Base-by-base conservation (phyloP, 2,329 filamentous ascomycete species). In the Aspergillus ochraceoroseus region DNA sequence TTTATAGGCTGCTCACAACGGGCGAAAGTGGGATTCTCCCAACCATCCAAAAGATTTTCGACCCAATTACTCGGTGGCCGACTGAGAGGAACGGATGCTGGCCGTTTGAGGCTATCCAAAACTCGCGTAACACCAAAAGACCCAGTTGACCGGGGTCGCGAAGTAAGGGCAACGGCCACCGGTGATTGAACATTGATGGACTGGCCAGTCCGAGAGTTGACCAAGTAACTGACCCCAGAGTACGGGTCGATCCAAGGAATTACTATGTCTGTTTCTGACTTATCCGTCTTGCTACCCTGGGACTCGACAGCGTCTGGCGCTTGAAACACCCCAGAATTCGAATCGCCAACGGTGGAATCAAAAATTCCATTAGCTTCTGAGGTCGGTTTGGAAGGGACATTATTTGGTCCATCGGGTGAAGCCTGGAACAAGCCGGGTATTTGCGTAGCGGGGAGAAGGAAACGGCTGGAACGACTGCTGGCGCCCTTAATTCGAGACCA, bases 21-120 rank as follows among this genome's bases (percentile, higher is more conserved):
- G n/a, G 73, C 65, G 58, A 94, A 95, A 0, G 86, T 69, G 0
- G 87, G 86, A 44, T 89, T 94, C 6, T 83, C 64, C 86, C 87
- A 94, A 6, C 69, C 70, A 23, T 71, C 61, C 1, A 87, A 62
- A 5, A 90, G 53, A 5, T 72, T 65, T 6, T 72, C 68, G 2
- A 88, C 64, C 83, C 83, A 87, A 7, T 60, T 50, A n/a, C 47
- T 54, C 11, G 49, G 44, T 4, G 35, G 35, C 14, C 38, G 32
- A 6, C 25, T 27, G 6, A 41, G 7, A 20, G 44, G 39, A 13
- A 49, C 51, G 4, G 58, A 52, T 22, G 33, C 44, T 19, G 57
- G 45, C 5, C 49, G 44, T 15, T 45, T 43, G 7, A 33, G 31
- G 9, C 22, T 29, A n/a, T 47, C 43, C 3, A 32, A 19, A 11